Conservation (phyloP, 108 stramenopile species). For the Aurantiochytrium sp. region DNA sequence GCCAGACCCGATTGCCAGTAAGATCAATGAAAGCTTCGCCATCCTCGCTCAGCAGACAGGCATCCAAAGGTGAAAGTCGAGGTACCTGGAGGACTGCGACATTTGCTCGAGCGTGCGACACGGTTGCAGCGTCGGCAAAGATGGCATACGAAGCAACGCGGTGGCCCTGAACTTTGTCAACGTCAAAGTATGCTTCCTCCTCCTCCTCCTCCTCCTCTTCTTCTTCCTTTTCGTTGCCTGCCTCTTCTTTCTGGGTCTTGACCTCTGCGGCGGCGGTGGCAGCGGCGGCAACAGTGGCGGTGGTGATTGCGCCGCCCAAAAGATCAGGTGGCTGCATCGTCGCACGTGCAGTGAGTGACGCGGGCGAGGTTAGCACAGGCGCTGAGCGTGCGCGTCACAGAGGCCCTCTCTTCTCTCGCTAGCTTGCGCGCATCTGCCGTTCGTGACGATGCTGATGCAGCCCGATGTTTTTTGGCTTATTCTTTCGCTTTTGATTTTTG, state of each 20-base stretch:
- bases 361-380: too few species aligned
- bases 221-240: not conserved
- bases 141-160: not conserved
- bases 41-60: not conserved
- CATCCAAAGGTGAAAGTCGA: not conserved
- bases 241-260: not conserved
- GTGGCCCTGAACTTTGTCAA: not conserved
- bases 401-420: too few species aligned
- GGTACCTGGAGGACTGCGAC: not conserved
- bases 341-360: too few species aligned
- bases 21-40: not conserved
- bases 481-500: too few species aligned
- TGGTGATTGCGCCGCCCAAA: too few species aligned
- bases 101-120: not conserved
- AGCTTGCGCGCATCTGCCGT: too few species aligned
- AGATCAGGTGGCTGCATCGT: too few species aligned
- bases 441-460: too few species aligned
- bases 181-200: not conserved
- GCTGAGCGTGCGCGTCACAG: too few species aligned
- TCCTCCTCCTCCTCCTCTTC: not conserved
- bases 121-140: not conserved
- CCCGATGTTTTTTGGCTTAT: too few species aligned
- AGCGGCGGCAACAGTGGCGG: too few species aligned
- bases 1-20: not conserved
- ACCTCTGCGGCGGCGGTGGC: too few species aligned